Base-by-base conservation (phyloP, 169 alveolate genomes). In the Plasmodium berghei region DNA sequence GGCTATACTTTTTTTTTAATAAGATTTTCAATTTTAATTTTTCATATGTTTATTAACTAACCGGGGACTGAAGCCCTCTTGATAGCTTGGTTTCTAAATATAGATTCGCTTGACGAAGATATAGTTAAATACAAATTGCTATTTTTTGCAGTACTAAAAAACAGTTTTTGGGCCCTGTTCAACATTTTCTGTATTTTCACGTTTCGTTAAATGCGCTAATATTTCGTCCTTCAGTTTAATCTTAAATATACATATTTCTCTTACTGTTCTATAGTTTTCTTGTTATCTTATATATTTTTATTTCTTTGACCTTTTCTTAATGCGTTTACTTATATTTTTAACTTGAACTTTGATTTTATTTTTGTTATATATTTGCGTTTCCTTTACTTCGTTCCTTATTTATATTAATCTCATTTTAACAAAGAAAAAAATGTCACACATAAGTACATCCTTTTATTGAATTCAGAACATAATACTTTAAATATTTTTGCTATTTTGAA, bases 51-150 rank as follows among this genome's bases (percentile, higher is more conserved):
- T 26, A 52, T 66, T 18, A n/a, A 55, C 46, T 20, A 66, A 80
- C 90, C 90, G 66, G 90, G 90, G 24, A 80, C 66, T 4, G 90
- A 80, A 67, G 90, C 90, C 73, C 90, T 64, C 69, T 67, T 80
- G 26, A 80, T 80, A 14, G 56, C 46, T 80, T 80, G 90, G 61
- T 67, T 80, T 67, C 83, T 80, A 48, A 80, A 80, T 80, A 80
- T 80, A 16, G 90, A 80, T 80, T 80, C 90, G 34, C 90, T 80
- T 16, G 90, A 80, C 34, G 90, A 80, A 64, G 90, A 80, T 54
- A 80, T 28, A 52, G 85, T 52, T 56, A 80, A 48, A 71, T 80
- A 80, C 40, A 80, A 58, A 59, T 80, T 80, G 80, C 90, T 80
- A 71, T 62, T 80, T 67, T 80, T 80, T 42, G 59, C 83, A 28